phyloP scores from a whole-genome alignment of 345 rosid species.

The Turritis glabra region DNA sequence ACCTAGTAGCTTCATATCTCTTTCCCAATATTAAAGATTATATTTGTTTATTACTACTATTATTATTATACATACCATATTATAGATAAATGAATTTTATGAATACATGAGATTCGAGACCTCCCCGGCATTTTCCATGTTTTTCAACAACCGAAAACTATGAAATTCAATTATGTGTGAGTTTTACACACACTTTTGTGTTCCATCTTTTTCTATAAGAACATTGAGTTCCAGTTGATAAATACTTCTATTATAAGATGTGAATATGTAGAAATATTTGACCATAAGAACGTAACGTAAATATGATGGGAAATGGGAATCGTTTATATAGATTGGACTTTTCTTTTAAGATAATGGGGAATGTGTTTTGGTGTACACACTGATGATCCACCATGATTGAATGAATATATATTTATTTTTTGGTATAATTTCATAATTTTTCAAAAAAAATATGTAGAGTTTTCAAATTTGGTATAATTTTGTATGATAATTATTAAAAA shows the following conservation, averaged over 20 bases:
- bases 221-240: background rate
- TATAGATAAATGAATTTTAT: background rate
- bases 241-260: background rate
- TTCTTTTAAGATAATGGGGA: no score
- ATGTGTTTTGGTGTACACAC: background rate
- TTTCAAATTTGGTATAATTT: no score
- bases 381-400: background rate
- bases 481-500: background rate
- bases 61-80: background rate
- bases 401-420: background rate
- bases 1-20: slow-evolving; percentile 3
- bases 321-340: no score
- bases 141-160: slow-evolving; percentile 21
- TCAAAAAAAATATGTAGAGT: background rate
- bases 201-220: background rate
- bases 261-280: background rate
- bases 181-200: slow-evolving; percentile 29
- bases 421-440: background rate
- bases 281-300: background rate
- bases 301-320: no score
- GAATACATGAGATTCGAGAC: background rate
- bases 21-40: slow-evolving; percentile 12
- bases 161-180: slow-evolving; percentile 7
- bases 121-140: slow-evolving; percentile 18
- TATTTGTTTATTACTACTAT: background rate